These are phyloP conservation scores for Sporothrix luriei DNA, from an alignment of 2,329 filamentous ascomycete genomes.

Conservation along the genomic window DNA sequence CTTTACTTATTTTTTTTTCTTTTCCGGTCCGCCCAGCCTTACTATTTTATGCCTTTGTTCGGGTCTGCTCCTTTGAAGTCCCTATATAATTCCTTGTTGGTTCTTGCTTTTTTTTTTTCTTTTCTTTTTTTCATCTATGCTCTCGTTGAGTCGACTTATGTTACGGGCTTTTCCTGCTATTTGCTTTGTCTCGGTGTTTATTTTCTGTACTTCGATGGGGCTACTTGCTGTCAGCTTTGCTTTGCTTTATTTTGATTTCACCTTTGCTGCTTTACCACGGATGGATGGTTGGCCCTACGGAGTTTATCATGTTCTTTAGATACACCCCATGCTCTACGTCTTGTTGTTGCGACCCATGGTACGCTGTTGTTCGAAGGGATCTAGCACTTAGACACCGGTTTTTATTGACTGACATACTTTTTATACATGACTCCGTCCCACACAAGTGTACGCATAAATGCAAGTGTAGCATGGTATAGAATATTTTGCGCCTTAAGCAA, in stretches of 20 bases:
- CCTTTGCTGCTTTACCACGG: background rate
- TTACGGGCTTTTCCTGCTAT: background rate
- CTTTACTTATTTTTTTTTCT: background rate
- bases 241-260: slow-evolving; percentile 8
- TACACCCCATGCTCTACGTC: slow-evolving; percentile 22
- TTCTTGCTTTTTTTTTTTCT: background rate
- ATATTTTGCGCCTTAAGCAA: background rate
- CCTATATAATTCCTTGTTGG: background rate
- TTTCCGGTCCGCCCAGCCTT: slow-evolving; percentile 29
- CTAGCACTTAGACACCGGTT: slow-evolving; percentile 6
- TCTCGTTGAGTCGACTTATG: slow-evolving; percentile 1
- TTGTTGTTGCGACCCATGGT: slow-evolving; percentile 24
- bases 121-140: slow-evolving; percentile 15
- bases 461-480: too few relatives aligned
- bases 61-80: background rate
- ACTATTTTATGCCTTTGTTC: slow-evolving; percentile 26
- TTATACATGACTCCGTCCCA: background rate
- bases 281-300: slow-evolving; percentile 22
- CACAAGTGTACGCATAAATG: background rate
- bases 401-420: background rate
- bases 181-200: slow-evolving; percentile 10
- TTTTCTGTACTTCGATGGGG: slow-evolving; percentile 15
- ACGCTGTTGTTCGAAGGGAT: slow-evolving; percentile 3
- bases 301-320: slow-evolving; percentile 31
- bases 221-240: background rate